Percentiles rank a stretch among this genome's conserved stretches.
Conservation (phyloP, 306 rosid genomes). For the Argentina anserina region DNA sequence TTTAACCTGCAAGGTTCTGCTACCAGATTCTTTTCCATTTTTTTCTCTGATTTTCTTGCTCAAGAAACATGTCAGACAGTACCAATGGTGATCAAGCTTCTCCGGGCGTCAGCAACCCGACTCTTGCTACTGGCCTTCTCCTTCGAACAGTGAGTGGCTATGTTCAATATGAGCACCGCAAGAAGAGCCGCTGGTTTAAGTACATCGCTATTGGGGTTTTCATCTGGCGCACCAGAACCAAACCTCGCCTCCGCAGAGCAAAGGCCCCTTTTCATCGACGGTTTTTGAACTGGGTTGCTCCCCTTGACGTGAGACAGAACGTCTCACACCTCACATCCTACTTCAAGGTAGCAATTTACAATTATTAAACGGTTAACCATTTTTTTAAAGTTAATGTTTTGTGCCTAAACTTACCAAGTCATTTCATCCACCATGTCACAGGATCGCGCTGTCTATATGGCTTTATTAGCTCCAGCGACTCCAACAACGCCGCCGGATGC, state of each 20-base stretch:
- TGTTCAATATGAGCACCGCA: not conserved
- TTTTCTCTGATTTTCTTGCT: not conserved
- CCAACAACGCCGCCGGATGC: not conserved
- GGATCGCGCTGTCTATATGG: not conserved
- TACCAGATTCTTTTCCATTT: not conserved
- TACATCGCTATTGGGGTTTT: not conserved
- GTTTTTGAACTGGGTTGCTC: not conserved
- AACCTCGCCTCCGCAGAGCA: not conserved
- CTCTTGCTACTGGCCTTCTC: not conserved
- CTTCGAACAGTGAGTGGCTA: not conserved
- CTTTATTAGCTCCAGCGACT: not conserved
- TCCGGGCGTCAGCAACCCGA: not conserved
- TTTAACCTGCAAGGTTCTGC: not conserved
- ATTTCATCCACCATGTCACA: not conserved
- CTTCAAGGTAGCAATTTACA: not conserved
- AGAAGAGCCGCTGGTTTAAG: not conserved
- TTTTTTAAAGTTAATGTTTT: not conserved
- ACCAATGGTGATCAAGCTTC: not conserved
- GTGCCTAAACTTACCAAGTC: not conserved
- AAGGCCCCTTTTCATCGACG: not conserved
- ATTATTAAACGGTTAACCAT: not conserved
- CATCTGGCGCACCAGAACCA: not conserved
- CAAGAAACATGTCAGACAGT: constrained; percentile 6
- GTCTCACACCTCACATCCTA: not conserved
- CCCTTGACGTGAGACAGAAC: not conserved